A percentile compares a stretch with the other conserved stretches of the same genome.
phyloP scores from a whole-genome alignment of 345 rosid species.

The Diplotaxis tenuifolia region DNA sequence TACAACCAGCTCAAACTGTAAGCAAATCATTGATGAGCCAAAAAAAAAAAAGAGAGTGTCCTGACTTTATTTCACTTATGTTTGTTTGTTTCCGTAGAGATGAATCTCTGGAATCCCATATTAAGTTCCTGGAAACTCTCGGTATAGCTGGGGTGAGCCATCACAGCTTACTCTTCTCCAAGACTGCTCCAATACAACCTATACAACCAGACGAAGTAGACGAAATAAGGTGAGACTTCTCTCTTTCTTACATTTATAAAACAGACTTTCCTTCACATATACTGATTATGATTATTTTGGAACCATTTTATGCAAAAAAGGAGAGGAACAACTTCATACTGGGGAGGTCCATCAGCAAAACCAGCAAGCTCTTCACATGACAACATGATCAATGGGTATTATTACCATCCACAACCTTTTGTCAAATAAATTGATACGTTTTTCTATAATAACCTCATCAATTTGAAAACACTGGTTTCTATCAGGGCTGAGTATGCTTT shows the following conservation, averaged over 20 bases:
- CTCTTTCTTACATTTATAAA: not conserved
- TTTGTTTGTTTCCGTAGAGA: conserved; percentile 46
- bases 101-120: conserved; percentile 55
- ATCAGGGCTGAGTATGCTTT: conserved; percentile 76
- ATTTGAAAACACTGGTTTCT: conserved; percentile 12
- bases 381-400: conserved; percentile 62
- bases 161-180: conserved; percentile 92
- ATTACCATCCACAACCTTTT: conserved; percentile 20
- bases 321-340: conserved; percentile 37
- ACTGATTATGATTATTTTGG: conserved; percentile 11
- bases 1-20: conserved; percentile 74
- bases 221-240: conserved; percentile 48
- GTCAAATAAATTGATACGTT: not conserved
- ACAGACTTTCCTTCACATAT: not conserved
- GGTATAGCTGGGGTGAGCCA: conserved; percentile 98
- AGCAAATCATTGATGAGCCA: not conserved
- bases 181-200: conserved; percentile 65
- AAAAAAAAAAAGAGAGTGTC: not conserved
- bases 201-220: conserved; percentile 56
- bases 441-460: conserved; percentile 9
- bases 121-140: conserved; percentile 65
- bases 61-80: not conserved
- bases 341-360: conserved; percentile 47
- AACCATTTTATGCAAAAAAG: conserved; percentile 34
- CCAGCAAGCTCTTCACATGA: conserved; percentile 46